Evolutionary conservation across 2,329 filamentous ascomycete species (phyloP).

Genomic region (Chaetomium olivaceum): DNA sequence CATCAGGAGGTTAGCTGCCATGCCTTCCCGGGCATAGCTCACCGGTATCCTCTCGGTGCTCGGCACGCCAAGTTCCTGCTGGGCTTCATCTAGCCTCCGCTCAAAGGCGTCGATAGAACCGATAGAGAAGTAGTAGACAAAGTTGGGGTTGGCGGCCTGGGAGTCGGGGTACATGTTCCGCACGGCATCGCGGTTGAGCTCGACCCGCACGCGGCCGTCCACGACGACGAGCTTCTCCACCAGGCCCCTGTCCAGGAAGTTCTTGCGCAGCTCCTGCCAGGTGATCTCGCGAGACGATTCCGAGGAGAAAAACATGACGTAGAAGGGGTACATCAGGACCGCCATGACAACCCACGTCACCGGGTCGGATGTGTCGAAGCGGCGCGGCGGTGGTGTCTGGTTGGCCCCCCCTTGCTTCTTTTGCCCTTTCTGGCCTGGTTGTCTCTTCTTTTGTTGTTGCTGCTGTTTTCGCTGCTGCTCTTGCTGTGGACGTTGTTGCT

Average conservation of each 20-base stretch:
- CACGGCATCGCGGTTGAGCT: slow-evolving; percentile 74
- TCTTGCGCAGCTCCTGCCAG: slow-evolving; percentile 93
- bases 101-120: slow-evolving; percentile 94
- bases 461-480: slow-evolving; percentile 28
- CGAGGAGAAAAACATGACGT: slow-evolving; percentile 45
- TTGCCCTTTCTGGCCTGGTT: slow-evolving; percentile 30
- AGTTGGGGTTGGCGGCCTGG: slow-evolving; percentile 64
- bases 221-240: slow-evolving; percentile 90
- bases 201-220: slow-evolving; percentile 70
- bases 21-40: slow-evolving; percentile 77
- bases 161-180: slow-evolving; percentile 75
- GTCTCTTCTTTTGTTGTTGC: slow-evolving; percentile 27
- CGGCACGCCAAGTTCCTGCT: slow-evolving; percentile 84
- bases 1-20: slow-evolving; percentile 70
- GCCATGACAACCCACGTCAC: slow-evolving; percentile 50
- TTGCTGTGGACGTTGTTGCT: slow-evolving; percentile 24
- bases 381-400: slow-evolving; percentile 5
- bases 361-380: slow-evolving; percentile 49
- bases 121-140: slow-evolving; percentile 92
- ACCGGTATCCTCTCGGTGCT: slow-evolving; percentile 88
- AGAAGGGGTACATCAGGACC: slow-evolving; percentile 47
- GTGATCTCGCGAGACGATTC: slow-evolving; percentile 74
- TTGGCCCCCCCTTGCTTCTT: slow-evolving; percentile 31
- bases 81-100: slow-evolving; percentile 80
- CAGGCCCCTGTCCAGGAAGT: slow-evolving; percentile 92